Evolutionary conservation across 257 asterid genomes (phyloP).

Genomic region (Verbena officinalis): DNA sequence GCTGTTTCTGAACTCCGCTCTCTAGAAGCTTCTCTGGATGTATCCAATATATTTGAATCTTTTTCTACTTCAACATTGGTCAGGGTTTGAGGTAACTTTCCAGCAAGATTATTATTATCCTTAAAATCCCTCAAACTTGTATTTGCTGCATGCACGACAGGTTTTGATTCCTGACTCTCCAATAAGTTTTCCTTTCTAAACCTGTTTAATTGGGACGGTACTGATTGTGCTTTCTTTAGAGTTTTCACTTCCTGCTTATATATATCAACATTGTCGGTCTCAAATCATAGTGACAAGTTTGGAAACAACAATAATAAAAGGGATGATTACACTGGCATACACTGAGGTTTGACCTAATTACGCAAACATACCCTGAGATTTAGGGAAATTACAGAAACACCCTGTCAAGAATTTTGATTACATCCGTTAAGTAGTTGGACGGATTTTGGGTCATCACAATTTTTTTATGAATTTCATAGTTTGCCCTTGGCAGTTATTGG

Average conservation of each 20-base stretch:
- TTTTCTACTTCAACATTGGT: conserved; percentile 21
- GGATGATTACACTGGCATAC: too few species aligned
- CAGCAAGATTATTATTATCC: conserved; percentile 29
- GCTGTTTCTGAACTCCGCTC: conserved; percentile 39
- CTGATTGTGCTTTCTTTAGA: conserved; percentile 42
- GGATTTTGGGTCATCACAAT: too few species aligned
- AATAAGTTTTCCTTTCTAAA: conserved; percentile 39
- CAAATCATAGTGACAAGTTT: neutral
- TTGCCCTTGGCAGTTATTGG: too few species aligned
- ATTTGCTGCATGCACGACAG: conserved; percentile 30
- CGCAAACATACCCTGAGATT: too few species aligned
- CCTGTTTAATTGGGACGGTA: conserved; percentile 47
- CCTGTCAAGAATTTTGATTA: too few species aligned
- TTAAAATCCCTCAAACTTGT: conserved; percentile 19
- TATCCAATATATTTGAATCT: conserved; percentile 21
- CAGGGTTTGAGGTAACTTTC: conserved; percentile 12
- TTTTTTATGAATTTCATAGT: too few species aligned
- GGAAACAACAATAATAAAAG: conserved; percentile 2
- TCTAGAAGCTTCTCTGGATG: conserved; percentile 14
- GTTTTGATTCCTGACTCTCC: conserved; percentile 33
- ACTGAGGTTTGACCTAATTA: too few species aligned
- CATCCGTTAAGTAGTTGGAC: too few species aligned
- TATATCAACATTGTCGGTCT: conserved; percentile 3
- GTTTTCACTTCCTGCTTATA: conserved; percentile 56
- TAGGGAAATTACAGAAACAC: too few species aligned